phyloP scores from a whole-genome alignment of 2,329 filamentous ascomycete species.

The Verticillium albo-atrum region DNA sequence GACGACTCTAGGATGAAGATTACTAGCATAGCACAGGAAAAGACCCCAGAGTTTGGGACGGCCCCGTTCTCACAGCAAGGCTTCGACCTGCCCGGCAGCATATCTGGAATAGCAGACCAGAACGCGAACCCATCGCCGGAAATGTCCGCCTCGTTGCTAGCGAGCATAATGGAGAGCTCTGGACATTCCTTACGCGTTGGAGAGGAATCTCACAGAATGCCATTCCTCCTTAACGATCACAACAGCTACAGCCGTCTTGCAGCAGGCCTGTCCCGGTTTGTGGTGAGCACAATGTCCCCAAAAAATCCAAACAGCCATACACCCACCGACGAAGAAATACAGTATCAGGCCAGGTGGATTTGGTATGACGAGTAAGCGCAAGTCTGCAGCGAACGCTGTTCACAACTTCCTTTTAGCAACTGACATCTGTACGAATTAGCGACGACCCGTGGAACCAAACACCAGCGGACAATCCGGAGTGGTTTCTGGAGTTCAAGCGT shows the following conservation, averaged over 20 bases:
- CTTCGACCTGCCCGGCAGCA: too few species aligned
- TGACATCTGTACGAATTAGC: not conserved
- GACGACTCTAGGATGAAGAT: too few species aligned
- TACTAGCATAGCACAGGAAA: too few species aligned
- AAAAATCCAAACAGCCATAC: constrained; percentile 22
- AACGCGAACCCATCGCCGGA: not conserved
- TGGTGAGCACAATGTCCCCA: constrained; percentile 22
- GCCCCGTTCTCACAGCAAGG: too few species aligned
- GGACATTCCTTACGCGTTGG: not conserved
- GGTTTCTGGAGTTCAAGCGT: constrained; percentile 8
- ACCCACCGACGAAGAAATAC: constrained; percentile 29
- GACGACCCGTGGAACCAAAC: constrained; percentile 13
- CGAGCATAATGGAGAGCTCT: not conserved
- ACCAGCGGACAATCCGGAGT: constrained; percentile 7
- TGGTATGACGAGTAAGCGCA: constrained; percentile 20
- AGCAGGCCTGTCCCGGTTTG: constrained; percentile 16
- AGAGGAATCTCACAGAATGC: not conserved
- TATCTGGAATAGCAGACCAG: too few species aligned
- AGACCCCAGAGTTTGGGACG: too few species aligned
- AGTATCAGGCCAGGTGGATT: constrained; percentile 26
- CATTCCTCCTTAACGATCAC: constrained; percentile 16
- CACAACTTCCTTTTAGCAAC: too few species aligned
- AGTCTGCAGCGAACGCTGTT: not conserved
- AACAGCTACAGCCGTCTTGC: constrained; percentile 19
- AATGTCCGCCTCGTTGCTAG: not conserved